Evolutionary conservation across 495 filamentous ascomycete species (phyloP), one percentile per base, ranked within the genome.

Genomic region (Sporormia fimetaria): DNA sequence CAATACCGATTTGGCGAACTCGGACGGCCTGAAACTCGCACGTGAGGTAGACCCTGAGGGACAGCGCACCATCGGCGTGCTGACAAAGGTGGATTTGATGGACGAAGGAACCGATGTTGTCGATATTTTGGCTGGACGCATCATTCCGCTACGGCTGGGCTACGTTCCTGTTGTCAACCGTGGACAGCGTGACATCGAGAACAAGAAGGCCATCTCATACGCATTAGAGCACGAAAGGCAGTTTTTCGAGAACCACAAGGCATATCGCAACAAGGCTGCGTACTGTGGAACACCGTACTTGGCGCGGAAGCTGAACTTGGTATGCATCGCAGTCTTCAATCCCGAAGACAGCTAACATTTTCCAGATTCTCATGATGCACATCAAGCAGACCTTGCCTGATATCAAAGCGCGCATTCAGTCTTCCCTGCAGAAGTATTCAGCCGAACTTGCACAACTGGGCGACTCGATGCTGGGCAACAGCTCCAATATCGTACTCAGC

Each of bases 51-150:
- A 99, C 57, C 88, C 87, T 1, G 92, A 99, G 61, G 92, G 88
- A 49, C 92, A 96, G 66, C 75, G 92, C 56, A 99, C 92, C 16
- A 99, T 99, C 47, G 92, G 92, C 69, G 92, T 99, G 50, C 73
- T 99, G 56, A 96, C 88, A 40, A 99, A 99, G 70, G 87, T 99
- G 37, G 92, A 99, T 63, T 67, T 99, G 62, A 99, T 99, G 92
- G 92, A 99, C 64, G 87, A 95, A 21, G 92, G 92, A 25, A 99
- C 92, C 24, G 92, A 99, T 58, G 92, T 99, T 12, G 90, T 99
- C 51, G 92, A 99, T 68, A 99, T 99, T 68, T 74, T 99, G 54
- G 90, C 92, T 54, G 92, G 92, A 42, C 81, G 92, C 57, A 90
- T 99, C 63, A 96, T 99, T 59, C 92, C 92, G 12, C 61, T 99